These are phyloP conservation scores for Asterionellopsis glacialis DNA, from an alignment of 108 stramenopile genomes.

Conservation along the genomic window DNA sequence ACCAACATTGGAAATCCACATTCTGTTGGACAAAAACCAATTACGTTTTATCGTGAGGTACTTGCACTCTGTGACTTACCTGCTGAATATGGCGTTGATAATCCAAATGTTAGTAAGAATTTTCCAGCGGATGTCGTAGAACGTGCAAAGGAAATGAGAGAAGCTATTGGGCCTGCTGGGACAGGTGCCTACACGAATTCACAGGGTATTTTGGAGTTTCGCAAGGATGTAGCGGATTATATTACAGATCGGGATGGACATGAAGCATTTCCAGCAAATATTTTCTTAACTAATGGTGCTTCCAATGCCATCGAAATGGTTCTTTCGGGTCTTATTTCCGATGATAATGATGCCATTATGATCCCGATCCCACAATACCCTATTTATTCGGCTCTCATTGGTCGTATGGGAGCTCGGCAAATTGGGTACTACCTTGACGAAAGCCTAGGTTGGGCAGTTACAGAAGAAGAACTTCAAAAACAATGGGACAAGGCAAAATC, in stretches of 20 bases:
- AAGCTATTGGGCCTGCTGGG: slow-evolving; percentile 58
- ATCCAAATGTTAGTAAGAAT: slow-evolving; percentile 35
- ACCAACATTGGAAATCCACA: slow-evolving; percentile 79
- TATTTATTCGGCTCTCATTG: slow-evolving; percentile 83
- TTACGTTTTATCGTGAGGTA: slow-evolving; percentile 83
- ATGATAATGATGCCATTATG: slow-evolving; percentile 77
- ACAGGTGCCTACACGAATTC: slow-evolving; percentile 71
- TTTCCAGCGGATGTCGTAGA: slow-evolving; percentile 70
- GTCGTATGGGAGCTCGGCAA: slow-evolving; percentile 73
- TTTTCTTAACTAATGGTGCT: slow-evolving; percentile 93
- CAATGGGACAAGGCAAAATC: slow-evolving; percentile 53
- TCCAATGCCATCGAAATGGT: slow-evolving; percentile 78
- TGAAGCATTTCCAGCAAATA: slow-evolving; percentile 59
- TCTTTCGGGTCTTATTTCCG: slow-evolving; percentile 73
- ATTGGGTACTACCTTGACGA: slow-evolving; percentile 90
- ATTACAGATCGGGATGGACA: slow-evolving; percentile 75
- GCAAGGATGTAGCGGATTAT: slow-evolving; percentile 76
- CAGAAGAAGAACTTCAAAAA: slow-evolving; percentile 58
- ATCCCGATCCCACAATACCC: slow-evolving; percentile 97
- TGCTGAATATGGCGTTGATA: slow-evolving; percentile 57
- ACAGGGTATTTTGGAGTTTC: slow-evolving; percentile 67
- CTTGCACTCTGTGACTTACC: slow-evolving; percentile 85
- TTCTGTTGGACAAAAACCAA: slow-evolving; percentile 84
- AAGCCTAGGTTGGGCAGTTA: slow-evolving; percentile 72
- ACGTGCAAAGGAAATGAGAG: slow-evolving; percentile 57